These are phyloP conservation scores for Globisporangium cederbergense DNA, from an alignment of 352 stramenopile species.

Conservation along the genomic window DNA sequence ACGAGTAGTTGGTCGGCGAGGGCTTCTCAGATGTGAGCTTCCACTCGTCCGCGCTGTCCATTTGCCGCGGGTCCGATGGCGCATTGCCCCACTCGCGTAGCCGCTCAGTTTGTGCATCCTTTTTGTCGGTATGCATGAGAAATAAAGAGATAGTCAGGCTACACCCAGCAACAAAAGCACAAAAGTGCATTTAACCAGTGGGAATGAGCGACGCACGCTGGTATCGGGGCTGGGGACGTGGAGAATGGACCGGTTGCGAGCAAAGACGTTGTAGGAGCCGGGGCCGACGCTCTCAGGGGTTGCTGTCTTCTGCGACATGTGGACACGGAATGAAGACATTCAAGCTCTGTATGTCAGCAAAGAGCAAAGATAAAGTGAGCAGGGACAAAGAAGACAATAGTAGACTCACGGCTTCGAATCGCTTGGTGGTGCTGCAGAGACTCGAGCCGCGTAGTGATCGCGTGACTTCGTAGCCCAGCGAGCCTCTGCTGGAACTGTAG, in stretches of 20 bases:
- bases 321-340: neutral
- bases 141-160: too few relatives aligned
- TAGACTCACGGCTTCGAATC: slow-evolving; percentile 38
- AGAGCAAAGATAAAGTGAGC: neutral
- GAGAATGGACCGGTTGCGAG: slow-evolving; percentile 12
- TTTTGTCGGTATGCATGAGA: slow-evolving; percentile 1
- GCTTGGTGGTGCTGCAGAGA: slow-evolving; percentile 61
- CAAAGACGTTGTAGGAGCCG: slow-evolving; percentile 48
- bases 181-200: too few relatives aligned
- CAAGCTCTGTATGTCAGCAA: slow-evolving; percentile 2
- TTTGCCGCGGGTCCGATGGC: slow-evolving; percentile 33
- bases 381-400: neutral
- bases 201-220: neutral
- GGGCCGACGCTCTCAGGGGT: slow-evolving; percentile 51
- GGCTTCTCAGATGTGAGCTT: slow-evolving; percentile 66
- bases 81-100: slow-evolving; percentile 42
- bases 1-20: slow-evolving; percentile 48
- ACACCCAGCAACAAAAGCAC: too few relatives aligned
- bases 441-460: slow-evolving; percentile 63
- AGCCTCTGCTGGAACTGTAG: slow-evolving; percentile 57
- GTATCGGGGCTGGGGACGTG: slow-evolving; percentile 5
- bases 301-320: slow-evolving; percentile 32
- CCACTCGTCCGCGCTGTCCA: slow-evolving; percentile 57
- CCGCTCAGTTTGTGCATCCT: slow-evolving; percentile 28
- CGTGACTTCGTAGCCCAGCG: slow-evolving; percentile 63